Base-by-base conservation (phyloP, 208 protist genomes). In the Leishmania braziliensis region DNA sequence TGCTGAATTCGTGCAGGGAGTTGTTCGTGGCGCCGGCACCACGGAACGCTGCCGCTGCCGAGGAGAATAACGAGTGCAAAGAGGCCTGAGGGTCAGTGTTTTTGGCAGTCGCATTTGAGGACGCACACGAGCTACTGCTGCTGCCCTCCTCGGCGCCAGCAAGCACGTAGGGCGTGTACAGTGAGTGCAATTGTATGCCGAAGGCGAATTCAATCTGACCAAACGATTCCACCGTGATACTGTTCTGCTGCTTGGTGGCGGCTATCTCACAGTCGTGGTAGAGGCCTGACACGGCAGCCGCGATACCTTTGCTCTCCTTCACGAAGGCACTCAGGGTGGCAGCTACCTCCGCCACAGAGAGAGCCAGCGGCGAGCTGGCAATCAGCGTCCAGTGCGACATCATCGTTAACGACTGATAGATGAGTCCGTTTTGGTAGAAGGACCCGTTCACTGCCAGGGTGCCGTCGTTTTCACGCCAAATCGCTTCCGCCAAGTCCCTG, bases 361-460 rank as follows among this genome's bases (percentile, higher is more conserved):
- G 85, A 53, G 80, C 82, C 54, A 90, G 81, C 62, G 89, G 89
- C 43, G 83, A 88, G 71, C 81, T 84, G n/a, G 83, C 85, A 26
- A 93, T 75, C 50, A 93, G 84, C 2, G 75, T 85, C 83, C 84
- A 93, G 77, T 82, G 83, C 81, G 84, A 75, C 85, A 91, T 86
- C 87, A 93, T 89, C 33, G 86, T 90, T 63, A 93, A 84, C 2
- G 83, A 88, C 73, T 91, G 85, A 79, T 89, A 91, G 71, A 93
- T 86, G 71, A 93, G 83, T 16, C 89, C 87, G 60, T 89, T 82
- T 46, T 77, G 79, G 63, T 87, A 91, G 80, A 91, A 90, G 36
- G 89, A 83, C 5, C 75, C 65, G 78, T 90, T 88, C 62, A 81
- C 74, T 53, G 70, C 84, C 39, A 89, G 69, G 29, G 72, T 82